Percentiles rank a stretch among this genome's conserved stretches.
These are phyloP conservation scores for Nakataea oryzae DNA, from an alignment of 2,329 filamentous ascomycete genomes.

Conservation along the genomic window DNA sequence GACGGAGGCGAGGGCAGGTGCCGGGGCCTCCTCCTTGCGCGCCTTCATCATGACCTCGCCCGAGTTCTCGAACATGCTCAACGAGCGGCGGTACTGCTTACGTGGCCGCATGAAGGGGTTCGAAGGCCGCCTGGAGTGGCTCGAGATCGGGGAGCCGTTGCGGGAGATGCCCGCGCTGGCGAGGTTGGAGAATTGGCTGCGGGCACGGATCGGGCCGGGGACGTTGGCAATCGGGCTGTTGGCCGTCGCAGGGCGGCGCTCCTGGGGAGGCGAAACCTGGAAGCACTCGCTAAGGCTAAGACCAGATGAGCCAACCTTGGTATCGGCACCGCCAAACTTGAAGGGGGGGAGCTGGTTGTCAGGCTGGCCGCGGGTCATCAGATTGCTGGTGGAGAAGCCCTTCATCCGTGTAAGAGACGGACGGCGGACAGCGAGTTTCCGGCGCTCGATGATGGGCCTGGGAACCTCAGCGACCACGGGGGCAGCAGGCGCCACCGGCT, in stretches of 20 bases:
- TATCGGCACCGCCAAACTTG: conserved; percentile 48
- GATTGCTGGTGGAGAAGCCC: conserved; percentile 54
- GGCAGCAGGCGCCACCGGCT: conserved; percentile 34
- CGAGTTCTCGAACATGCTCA: conserved; percentile 97
- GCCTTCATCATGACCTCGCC: conserved; percentile 79
- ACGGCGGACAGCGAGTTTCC: conserved; percentile 58
- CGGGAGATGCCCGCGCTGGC: conserved; percentile 39
- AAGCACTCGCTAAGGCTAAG: conserved; percentile 75
- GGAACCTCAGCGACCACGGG: conserved; percentile 37
- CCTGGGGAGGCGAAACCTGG: conserved; percentile 65
- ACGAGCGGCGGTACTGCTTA: conserved; percentile 80
- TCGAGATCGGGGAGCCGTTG: conserved; percentile 65
- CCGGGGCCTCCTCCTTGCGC: conserved; percentile 49
- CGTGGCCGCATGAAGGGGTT: conserved; percentile 66
- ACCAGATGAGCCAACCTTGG: conserved; percentile 28
- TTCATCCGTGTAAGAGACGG: conserved; percentile 69
- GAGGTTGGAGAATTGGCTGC: conserved; percentile 54
- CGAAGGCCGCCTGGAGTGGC: conserved; percentile 60
- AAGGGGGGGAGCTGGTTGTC: conserved; percentile 64
- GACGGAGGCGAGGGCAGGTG: conserved; percentile 57
- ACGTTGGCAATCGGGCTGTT: conserved; percentile 39
- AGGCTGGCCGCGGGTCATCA: conserved; percentile 48
- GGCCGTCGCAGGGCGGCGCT: conserved; percentile 50
- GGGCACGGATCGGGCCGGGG: conserved; percentile 50
- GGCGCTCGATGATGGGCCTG: conserved; percentile 45